phyloP scores from a whole-genome alignment of 768 basidiomycete genomes.

The Termitomyces sp. region DNA sequence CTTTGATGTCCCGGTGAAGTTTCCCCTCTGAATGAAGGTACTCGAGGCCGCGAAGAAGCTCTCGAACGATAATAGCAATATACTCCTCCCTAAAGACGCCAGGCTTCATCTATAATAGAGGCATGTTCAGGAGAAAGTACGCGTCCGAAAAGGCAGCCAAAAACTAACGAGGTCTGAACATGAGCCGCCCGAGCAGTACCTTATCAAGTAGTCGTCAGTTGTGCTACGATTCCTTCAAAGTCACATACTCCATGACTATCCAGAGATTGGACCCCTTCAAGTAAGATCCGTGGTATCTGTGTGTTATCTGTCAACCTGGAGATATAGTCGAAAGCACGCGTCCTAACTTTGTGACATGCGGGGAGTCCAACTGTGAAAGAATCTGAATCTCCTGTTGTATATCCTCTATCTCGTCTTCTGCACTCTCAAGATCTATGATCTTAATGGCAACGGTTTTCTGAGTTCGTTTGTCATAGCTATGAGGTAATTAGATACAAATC shows the following conservation, averaged over 20 bases:
- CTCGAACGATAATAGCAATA: slow-evolving; percentile 94
- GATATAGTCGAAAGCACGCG: slow-evolving; percentile 1
- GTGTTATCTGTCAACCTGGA: slow-evolving; percentile 8
- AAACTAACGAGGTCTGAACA: slow-evolving; percentile 88
- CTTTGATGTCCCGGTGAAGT: slow-evolving; percentile 99
- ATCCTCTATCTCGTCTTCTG: slow-evolving; percentile 99
- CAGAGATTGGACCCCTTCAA: slow-evolving; percentile 95
- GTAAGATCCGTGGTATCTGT: slow-evolving; percentile 91
- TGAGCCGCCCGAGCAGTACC: slow-evolving; percentile 97
- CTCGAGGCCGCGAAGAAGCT: slow-evolving; percentile 88
- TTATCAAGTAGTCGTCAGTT: slow-evolving; percentile 22
- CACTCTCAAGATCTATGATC: slow-evolving; percentile 98
- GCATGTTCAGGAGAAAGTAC: slow-evolving; percentile 13
- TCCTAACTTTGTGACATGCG: slow-evolving; percentile 90
- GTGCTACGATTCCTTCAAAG: not conserved
- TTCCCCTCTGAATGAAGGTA: slow-evolving; percentile 97
- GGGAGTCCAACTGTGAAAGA: slow-evolving; percentile 92
- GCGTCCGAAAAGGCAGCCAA: not conserved
- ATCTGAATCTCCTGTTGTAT: slow-evolving; percentile 99
- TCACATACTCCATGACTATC: slow-evolving; percentile 95
- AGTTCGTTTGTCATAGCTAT: slow-evolving; percentile 90
- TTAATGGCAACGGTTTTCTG: slow-evolving; percentile 98
- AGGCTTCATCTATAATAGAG: slow-evolving; percentile 84
- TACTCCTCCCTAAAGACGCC: slow-evolving; percentile 98
- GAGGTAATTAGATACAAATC: slow-evolving; percentile 3